Percentiles rank a stretch among this genome's conserved stretches.
phyloP scores from a whole-genome alignment of 345 rosid genomes.

The Xanthoceras sorbifolium region DNA sequence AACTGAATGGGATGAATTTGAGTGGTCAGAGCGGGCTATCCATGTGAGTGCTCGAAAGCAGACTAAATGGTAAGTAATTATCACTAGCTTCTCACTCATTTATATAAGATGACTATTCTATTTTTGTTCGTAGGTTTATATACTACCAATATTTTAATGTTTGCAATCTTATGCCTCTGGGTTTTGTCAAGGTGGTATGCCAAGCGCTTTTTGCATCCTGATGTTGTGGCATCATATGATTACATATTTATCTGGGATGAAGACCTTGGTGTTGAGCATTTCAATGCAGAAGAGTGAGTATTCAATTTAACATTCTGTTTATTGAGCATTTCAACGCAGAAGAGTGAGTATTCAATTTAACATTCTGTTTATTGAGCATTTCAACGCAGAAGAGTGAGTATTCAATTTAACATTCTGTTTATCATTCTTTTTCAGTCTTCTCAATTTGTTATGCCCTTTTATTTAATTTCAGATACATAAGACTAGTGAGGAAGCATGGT shows the following conservation, averaged over 20 bases:
- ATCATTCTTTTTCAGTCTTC: constrained; percentile 4
- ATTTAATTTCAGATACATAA: constrained; percentile 61
- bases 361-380: too few relatives aligned
- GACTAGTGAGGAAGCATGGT: constrained; percentile 82
- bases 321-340: too few relatives aligned
- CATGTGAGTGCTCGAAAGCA: constrained; percentile 87
- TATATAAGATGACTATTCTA: not conserved
- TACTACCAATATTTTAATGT: not conserved
- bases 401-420: not conserved
- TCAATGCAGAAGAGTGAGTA: constrained; percentile 87
- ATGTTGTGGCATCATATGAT: constrained; percentile 89
- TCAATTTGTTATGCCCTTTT: constrained; percentile 15
- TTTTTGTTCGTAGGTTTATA: constrained; percentile 9
- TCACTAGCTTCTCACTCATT: not conserved
- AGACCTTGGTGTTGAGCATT: constrained; percentile 94
- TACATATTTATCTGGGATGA: constrained; percentile 98
- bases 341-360: too few relatives aligned
- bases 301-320: not conserved
- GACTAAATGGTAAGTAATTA: constrained; percentile 77
- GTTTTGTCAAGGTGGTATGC: constrained; percentile 91
- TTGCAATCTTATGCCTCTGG: constrained; percentile 18
- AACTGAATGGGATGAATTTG: constrained; percentile 95
- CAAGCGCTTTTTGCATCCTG: constrained; percentile 98
- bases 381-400: too few relatives aligned
- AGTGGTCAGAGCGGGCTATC: constrained; percentile 94